phyloP scores from a whole-genome alignment of 306 rosid genomes.

The Canavalia gladiata region DNA sequence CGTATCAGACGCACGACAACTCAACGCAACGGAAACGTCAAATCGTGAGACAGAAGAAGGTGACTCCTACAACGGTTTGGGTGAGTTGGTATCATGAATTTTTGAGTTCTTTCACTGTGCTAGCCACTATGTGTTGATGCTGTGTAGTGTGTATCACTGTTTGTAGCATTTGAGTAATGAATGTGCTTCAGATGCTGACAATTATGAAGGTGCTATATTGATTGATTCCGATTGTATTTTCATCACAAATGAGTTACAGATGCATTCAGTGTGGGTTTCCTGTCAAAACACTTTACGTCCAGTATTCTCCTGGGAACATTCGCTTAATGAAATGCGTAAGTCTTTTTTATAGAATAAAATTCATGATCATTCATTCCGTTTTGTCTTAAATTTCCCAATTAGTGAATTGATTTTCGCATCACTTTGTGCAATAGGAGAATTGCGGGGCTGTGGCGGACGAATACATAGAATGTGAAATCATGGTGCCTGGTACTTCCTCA shows the following conservation, averaged over 20 bases:
- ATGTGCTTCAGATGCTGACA: background rate
- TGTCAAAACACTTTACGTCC: constrained; percentile 67
- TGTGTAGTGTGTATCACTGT: background rate
- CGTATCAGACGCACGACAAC: too few species aligned
- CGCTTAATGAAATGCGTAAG: constrained; percentile 91
- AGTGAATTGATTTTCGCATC: constrained; percentile 23
- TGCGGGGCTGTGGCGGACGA: constrained; percentile 87
- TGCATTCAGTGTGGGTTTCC: constrained; percentile 76
- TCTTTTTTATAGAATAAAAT: background rate
- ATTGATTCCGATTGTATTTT: background rate
- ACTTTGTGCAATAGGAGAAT: constrained; percentile 60
- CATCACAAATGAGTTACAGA: constrained; percentile 52
- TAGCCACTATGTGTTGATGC: background rate
- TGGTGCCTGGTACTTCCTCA: constrained; percentile 57
- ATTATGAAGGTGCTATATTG: constrained; percentile 16
- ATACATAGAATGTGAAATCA: constrained; percentile 84
- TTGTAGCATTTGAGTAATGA: background rate
- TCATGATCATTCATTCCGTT: constrained; percentile 9
- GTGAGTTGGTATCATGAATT: too few species aligned
- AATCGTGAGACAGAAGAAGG: too few species aligned
- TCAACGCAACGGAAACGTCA: too few species aligned
- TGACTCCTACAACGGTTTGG: too few species aligned
- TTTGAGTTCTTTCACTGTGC: too few species aligned
- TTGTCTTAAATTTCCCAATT: background rate
- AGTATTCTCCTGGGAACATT: constrained; percentile 88